Evolutionary conservation across 176 grass and related monocot species (phyloP).

Genomic region (Cenchrus fungigraminus): DNA sequence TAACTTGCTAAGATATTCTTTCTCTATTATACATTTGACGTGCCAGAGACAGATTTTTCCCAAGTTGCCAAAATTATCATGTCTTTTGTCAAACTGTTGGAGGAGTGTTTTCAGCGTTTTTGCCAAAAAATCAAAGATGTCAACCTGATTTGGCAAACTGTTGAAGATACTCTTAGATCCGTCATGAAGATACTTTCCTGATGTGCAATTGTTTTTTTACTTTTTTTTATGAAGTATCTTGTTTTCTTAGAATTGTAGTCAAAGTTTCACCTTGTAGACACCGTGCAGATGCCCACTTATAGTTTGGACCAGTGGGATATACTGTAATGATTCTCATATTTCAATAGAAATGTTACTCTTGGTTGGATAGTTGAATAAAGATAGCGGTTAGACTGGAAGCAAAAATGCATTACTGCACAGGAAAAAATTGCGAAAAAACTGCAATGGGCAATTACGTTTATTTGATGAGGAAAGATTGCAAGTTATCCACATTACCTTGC

Average conservation of each 20-base stretch:
- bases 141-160: too few species aligned
- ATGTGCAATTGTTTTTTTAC: not conserved
- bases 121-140: too few species aligned
- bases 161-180: too few species aligned
- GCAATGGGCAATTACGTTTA: conserved; percentile 22
- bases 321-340: not conserved
- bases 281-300: not conserved
- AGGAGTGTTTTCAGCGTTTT: too few species aligned
- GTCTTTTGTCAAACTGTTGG: too few species aligned
- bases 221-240: too few species aligned
- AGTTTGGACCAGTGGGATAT: not conserved
- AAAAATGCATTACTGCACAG: not conserved
- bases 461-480: conserved; percentile 15
- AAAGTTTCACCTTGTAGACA: not conserved
- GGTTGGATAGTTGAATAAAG: conserved; percentile 10
- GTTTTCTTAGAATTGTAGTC: not conserved
- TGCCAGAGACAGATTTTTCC: too few species aligned
- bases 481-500: not conserved
- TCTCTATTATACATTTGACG: too few species aligned
- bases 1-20: too few species aligned
- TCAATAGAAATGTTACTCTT: conserved; percentile 20
- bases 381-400: not conserved
- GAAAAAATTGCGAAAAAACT: conserved; percentile 1
- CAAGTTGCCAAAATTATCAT: too few species aligned
- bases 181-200: not conserved